Base-by-base conservation (phyloP, 176 grass and related monocot species). In the Thalia dealbata region DNA sequence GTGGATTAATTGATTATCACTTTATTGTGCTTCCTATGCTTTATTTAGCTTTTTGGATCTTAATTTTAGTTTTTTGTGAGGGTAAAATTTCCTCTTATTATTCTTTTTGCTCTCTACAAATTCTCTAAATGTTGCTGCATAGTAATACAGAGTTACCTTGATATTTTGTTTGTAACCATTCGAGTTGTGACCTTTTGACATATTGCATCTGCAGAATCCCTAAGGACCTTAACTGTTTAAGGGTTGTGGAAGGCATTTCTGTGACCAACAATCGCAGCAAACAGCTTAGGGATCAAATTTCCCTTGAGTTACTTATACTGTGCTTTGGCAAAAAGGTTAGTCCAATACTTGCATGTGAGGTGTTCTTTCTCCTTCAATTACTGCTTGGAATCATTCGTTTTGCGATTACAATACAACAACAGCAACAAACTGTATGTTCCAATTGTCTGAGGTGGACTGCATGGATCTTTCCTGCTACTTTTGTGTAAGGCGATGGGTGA, bases 151-250 rank as follows among this genome's bases (percentile, higher is more conserved):
- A 58, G 19, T 58, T 58, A 5, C 66, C 6, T 12, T 22, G 18
- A 24, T 42, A 46, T 45, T 14, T 0, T 66, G 5, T 66, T 66
- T 66, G 28, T 29, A 15, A 66, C 4, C 30, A 66, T 66, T 32
- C 32, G 24, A 66, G 18, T 7, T 44, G 12, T 66, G 61, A 15
- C 66, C 10, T 45, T 44, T 19, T 75, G 21, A 61, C 23, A 18
- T 46, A 11, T 48, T 44, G 52, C 22, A 80, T 73, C 27, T 76
- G 63, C 81, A 97, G 93, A 81, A 81, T 90, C 23, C 82, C 60
- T 23, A 42, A 88, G 82, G 89, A 97, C 71, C 84, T 92, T 19
- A 97, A 97, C 52, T 92, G 84, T 77, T 82, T 97, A 64, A 83
- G 89, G 72, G 70, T 90, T 72, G 82, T 97, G 0, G 85, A 92